Conservation (phyloP, 768 basidiomycete genomes). For the Lactifluus subvellereus region DNA sequence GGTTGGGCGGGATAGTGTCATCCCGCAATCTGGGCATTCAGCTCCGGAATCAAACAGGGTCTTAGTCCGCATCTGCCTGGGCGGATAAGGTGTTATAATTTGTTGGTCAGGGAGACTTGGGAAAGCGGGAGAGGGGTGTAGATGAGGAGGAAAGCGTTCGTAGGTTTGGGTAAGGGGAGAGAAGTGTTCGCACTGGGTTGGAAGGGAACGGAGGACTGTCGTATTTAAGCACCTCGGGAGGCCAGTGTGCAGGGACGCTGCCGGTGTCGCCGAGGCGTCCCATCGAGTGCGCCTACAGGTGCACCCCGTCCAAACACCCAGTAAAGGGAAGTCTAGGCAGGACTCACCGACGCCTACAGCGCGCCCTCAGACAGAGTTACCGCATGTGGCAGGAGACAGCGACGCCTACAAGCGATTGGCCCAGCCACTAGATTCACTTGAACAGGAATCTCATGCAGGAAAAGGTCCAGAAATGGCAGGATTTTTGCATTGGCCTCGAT, state of each 20-base stretch:
- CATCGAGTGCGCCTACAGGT: conserved; percentile 9
- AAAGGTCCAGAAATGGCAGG: not conserved
- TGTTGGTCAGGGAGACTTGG: not conserved
- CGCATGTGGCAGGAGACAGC: not conserved
- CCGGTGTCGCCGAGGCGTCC: not conserved
- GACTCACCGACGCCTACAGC: conserved; percentile 7
- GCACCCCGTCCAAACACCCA: conserved; percentile 3
- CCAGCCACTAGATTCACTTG: not conserved
- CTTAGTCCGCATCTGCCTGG: not conserved
- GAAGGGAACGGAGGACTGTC: not conserved
- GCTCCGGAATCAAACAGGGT: not conserved
- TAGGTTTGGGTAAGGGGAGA: not conserved
- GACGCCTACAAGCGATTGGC: conserved; percentile 6
- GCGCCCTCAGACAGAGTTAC: not conserved
- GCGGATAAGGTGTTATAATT: not conserved
- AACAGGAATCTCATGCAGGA: not conserved
- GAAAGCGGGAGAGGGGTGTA: not conserved
- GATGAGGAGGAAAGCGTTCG: not conserved
- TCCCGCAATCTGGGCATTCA: conserved; percentile 7
- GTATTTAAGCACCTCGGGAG: conserved; percentile 12
- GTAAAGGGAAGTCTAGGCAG: conserved; percentile 6
- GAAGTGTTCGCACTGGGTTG: not conserved
- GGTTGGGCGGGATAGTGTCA: not conserved
- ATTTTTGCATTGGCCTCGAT: not conserved
- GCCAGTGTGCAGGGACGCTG: not conserved